Evolutionary conservation across 2,329 filamentous ascomycete species (phyloP), one percentile per base, ranked within the genome.

Genomic region (Penicillium sclerotigenum): DNA sequence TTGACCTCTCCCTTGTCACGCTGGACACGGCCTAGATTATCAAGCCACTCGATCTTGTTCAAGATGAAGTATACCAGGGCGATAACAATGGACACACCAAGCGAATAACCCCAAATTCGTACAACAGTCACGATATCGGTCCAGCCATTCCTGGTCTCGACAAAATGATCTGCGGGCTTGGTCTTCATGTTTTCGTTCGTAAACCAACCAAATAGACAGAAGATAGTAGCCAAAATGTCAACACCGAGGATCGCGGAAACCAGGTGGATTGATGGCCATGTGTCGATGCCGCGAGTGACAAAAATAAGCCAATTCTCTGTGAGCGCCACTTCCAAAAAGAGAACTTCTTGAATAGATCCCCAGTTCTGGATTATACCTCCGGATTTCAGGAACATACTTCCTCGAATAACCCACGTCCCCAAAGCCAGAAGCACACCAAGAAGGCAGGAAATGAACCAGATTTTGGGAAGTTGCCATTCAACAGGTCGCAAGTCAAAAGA

Each of bases 281-380:
- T 90, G 69, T 85, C 81, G 59, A 83, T 85, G 59, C 88, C 91
- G 81, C 91, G 90, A 62, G 91, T 96, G 77, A 96, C 93, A 81
- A 96, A 96, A 75, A 96, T 96, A 49, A 96, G 85, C 91, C 91
- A 96, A 80, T 96, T 96, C 82, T 96, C 91, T 59, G 91, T 93
- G 53, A 96, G 85, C 8, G 90, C 92, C 72, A 96, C 88, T 79
- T 96, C 86, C 42, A 96, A 84, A 85, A 96, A 96, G 68, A 96
- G 79, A 43, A 91, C 86, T 71, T 89, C 87, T 75, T 91, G 87
- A 58, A 90, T 82, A 54, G 84, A 86, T 62, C 87, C 88, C 71
- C 83, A 90, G 75, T 88, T 87, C 73, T 90, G 83, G 61, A 91
- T 83, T 65, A 91, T 80, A 75, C 88, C 88, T 61, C 88, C 88